These are phyloP conservation scores for Umbelopsis ramanniana DNA, from an alignment of 192 early-diverging fungal genomes.

Conservation along the genomic window DNA sequence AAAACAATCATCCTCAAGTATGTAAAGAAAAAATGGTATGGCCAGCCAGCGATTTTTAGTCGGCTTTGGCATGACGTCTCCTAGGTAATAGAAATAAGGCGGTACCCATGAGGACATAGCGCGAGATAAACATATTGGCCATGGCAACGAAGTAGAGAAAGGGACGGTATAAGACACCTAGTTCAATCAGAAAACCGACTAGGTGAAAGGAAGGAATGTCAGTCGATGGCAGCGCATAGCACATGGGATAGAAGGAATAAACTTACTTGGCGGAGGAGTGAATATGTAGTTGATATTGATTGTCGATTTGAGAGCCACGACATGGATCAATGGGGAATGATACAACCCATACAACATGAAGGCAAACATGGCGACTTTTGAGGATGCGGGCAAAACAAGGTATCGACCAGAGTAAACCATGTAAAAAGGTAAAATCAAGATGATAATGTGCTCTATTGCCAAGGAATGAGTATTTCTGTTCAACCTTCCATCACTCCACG, in stretches of 20 bases:
- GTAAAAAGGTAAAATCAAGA: constrained; percentile 50
- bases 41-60: not conserved
- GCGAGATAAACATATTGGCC: constrained; percentile 31
- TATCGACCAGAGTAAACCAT: constrained; percentile 60
- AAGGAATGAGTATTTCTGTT: not conserved
- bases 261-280: constrained; percentile 57
- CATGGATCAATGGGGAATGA: constrained; percentile 50
- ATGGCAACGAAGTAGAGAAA: constrained; percentile 33
- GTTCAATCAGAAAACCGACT: constrained; percentile 30
- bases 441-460: constrained; percentile 49
- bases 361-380: constrained; percentile 51
- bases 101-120: constrained; percentile 29
- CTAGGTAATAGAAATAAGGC: constrained; percentile 23
- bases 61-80: not conserved
- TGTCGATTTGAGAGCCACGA: constrained; percentile 47
- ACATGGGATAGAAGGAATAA: not conserved
- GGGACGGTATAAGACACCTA: constrained; percentile 32
- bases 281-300: constrained; percentile 59
- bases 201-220: not conserved
- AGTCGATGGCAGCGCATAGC: not conserved
- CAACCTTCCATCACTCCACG: not conserved
- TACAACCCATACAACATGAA: constrained; percentile 57
- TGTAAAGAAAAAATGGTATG: too few species aligned
- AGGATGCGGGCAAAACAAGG: constrained; percentile 51
- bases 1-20: too few species aligned